A percentile compares a stretch with the other conserved stretches of the same genome.
Evolutionary conservation across 2,329 filamentous ascomycete genomes (phyloP).

Genomic region (Cyphellophora europaea): DNA sequence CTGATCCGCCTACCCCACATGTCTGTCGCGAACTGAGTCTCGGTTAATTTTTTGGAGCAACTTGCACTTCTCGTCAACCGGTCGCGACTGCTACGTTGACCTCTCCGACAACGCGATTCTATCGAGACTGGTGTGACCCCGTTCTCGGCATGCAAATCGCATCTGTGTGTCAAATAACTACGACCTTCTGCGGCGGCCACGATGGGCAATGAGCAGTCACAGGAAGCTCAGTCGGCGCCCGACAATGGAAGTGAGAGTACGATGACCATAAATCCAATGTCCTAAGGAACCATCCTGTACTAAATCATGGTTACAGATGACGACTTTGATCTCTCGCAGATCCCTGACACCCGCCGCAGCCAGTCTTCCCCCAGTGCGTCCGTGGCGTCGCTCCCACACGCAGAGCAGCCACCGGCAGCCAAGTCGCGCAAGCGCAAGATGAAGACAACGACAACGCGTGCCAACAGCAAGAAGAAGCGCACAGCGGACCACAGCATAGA

Average conservation of each 20-base stretch:
- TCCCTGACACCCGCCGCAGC: slow-evolving; percentile 8
- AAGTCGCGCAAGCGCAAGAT: neutral
- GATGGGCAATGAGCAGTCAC: slow-evolving; percentile 15
- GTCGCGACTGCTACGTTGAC: neutral
- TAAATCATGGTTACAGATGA: slow-evolving; percentile 3
- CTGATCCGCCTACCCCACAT: no score
- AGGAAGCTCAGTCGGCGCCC: slow-evolving; percentile 6
- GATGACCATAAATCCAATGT: no score
- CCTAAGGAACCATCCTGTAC: no score
- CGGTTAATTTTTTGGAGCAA: no score
- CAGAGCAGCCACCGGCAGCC: neutral
- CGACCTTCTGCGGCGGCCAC: no score
- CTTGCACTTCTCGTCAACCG: neutral
- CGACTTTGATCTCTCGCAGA: slow-evolving; percentile 12
- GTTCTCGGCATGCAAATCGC: no score
- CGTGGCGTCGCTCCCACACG: neutral
- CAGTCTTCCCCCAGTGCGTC: slow-evolving; percentile 2
- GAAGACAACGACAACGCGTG: neutral
- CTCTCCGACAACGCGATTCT: neutral
- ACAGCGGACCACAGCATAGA: slow-evolving; percentile 1
- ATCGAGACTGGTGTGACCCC: no score
- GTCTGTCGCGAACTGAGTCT: no score
- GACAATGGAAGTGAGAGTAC: slow-evolving; percentile 1
- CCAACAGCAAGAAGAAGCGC: slow-evolving; percentile 4
- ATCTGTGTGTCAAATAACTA: no score